Percentiles rank a stretch among this genome's conserved stretches.
phyloP scores from a whole-genome alignment of 2,329 filamentous ascomycete genomes.

The Ceratocystis variospora region DNA sequence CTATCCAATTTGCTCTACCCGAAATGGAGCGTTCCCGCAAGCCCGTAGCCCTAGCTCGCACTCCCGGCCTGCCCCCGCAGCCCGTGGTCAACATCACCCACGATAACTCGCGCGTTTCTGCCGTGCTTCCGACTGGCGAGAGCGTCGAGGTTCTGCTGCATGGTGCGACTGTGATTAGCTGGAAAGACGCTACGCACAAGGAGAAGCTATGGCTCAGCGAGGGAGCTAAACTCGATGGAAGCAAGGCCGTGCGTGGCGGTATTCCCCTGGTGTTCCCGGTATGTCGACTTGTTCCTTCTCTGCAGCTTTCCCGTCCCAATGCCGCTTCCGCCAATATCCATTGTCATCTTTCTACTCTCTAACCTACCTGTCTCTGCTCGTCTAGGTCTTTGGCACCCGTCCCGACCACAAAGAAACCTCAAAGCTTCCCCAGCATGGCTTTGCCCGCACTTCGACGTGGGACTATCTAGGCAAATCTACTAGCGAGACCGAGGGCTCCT shows the following conservation, averaged over 20 bases:
- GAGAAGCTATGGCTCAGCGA: constrained; percentile 84
- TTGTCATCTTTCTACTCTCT: neutral
- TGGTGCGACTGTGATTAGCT: constrained; percentile 83
- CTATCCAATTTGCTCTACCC: constrained; percentile 6
- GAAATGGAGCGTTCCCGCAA: constrained; percentile 74
- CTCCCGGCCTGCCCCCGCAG: constrained; percentile 59
- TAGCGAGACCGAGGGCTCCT: constrained; percentile 36
- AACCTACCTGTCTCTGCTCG: neutral
- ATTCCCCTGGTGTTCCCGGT: constrained; percentile 91
- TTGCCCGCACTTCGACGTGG: constrained; percentile 81
- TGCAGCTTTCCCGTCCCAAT: too few species aligned
- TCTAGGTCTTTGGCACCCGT: constrained; percentile 70
- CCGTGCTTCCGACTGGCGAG: constrained; percentile 72
- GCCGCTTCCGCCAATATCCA: too few species aligned
- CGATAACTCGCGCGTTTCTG: constrained; percentile 59
- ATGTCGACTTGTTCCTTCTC: constrained; percentile 20
- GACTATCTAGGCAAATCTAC: constrained; percentile 80
- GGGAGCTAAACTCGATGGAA: constrained; percentile 67
- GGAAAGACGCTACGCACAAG: constrained; percentile 65
- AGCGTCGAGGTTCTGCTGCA: constrained; percentile 75
- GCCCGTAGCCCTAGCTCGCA: constrained; percentile 60
- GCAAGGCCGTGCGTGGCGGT: constrained; percentile 78
- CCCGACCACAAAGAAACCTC: constrained; percentile 64
- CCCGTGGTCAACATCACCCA: constrained; percentile 62
- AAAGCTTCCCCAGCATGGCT: constrained; percentile 80